phyloP scores from a whole-genome alignment of 345 rosid genomes.

The Psidium guajava region DNA sequence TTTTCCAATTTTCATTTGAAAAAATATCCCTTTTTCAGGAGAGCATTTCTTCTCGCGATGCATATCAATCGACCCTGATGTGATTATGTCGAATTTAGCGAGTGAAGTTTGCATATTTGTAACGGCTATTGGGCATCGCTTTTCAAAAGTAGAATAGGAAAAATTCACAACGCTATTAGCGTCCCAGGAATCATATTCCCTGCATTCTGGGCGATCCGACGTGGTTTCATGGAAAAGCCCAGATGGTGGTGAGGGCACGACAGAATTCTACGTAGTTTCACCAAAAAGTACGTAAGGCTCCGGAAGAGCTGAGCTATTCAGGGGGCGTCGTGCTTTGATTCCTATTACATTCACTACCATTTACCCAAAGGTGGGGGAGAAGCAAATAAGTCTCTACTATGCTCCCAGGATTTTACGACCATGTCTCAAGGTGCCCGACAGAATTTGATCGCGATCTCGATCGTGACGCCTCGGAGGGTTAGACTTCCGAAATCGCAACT shows the following conservation, averaged over 20 bases:
- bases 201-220: neutral
- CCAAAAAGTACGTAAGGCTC: neutral
- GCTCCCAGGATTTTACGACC: neutral
- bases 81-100: neutral
- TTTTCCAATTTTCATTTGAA: too few species aligned
- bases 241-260: neutral
- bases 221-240: neutral
- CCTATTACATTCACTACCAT: neutral
- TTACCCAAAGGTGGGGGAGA: neutral
- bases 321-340: neutral
- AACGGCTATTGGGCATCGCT: neutral
- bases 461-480: too few species aligned
- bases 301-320: neutral
- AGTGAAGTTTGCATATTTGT: neutral
- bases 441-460: neutral
- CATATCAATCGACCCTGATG: neutral
- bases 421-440: neutral
- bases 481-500: neutral
- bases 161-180: neutral
- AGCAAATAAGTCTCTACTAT: neutral
- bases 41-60: neutral
- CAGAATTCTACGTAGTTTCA: neutral
- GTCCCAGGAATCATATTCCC: neutral
- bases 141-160: neutral
- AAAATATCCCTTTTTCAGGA: neutral